phyloP scores from a whole-genome alignment of 495 filamentous ascomycete genomes.

The Podospora pseudopauciseta region DNA sequence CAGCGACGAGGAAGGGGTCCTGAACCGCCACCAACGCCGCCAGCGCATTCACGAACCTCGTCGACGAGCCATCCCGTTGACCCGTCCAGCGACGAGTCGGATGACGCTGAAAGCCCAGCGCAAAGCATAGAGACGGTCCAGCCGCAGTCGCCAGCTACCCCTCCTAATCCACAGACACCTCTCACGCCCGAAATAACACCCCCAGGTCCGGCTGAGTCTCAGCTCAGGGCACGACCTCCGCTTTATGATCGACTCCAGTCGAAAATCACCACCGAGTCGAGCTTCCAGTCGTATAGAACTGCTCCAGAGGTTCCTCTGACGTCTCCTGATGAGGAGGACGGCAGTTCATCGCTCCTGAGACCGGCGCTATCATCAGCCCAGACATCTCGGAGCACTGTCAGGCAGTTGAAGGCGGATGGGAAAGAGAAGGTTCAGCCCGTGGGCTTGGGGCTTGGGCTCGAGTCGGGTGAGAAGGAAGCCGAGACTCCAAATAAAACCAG shows the following conservation, averaged over 20 bases:
- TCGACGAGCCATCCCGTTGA: constrained; percentile 42
- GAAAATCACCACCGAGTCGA: constrained; percentile 50
- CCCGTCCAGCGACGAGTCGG: constrained; percentile 28
- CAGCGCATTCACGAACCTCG: constrained; percentile 50
- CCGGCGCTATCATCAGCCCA: constrained; percentile 43
- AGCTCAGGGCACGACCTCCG: constrained; percentile 37
- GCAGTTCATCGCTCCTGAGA: constrained; percentile 41
- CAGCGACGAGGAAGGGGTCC: constrained; percentile 35
- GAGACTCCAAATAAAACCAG: constrained; percentile 34
- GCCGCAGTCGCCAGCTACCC: constrained; percentile 48
- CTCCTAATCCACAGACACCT: constrained; percentile 61
- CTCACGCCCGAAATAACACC: constrained; percentile 71
- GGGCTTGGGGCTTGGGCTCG: constrained; percentile 51
- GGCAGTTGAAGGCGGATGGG: constrained; percentile 35
- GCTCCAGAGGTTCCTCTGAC: constrained; percentile 60
- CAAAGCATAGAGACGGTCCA: constrained; percentile 31
- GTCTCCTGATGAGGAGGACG: constrained; percentile 54
- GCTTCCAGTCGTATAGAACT: constrained; percentile 70
- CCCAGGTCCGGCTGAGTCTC: constrained; percentile 47
- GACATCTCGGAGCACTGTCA: constrained; percentile 41
- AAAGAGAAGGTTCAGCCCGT: constrained; percentile 32
- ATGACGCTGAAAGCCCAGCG: constrained; percentile 32
- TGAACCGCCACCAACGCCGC: constrained; percentile 52
- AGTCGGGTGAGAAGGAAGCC: constrained; percentile 34
- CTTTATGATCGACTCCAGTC: constrained; percentile 43